Evolutionary conservation across 1,284 basidiomycete genomes (phyloP), one percentile per base, ranked within the genome.

Genomic region (Cryptococcus jaspeensis): DNA sequence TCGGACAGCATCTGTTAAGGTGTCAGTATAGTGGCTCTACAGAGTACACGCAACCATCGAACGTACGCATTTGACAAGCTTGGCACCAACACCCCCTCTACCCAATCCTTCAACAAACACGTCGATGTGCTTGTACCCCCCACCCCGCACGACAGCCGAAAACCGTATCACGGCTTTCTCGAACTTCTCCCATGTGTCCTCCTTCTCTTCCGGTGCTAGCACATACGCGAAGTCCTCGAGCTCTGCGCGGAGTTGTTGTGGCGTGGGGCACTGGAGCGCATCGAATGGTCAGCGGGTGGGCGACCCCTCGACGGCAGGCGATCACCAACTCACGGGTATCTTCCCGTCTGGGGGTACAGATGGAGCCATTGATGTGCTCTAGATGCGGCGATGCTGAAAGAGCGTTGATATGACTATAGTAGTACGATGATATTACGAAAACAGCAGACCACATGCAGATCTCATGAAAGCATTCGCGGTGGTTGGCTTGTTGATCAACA

Each of bases 1-100:
- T 82, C 81, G 0, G 80, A 81, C 1, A 80, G 69, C 67, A 82
- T 75, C 78, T 80, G 40, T 41, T 41, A 12, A n/a, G 22, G 40
- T 2, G 22, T 42, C 40, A 42, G n/a, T 25, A 25, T 32, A 11
- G 5, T 5, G 11, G 18, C 22, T 15, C 49, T 35, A 20, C 5
- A 32, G 28, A 32, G 5, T 5, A 25, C 16, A 43, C 28, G 36
- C 36, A 20, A 35, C 41, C 52, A 28, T 12, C 9, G 32, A 22
- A 20, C 13, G 37, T 42, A 79, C 78, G 53, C 76, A 79, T 56
- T 71, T 68, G 2, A 71, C 77, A 2, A 79, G 52, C 42, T 69
- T 65, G 18, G 66, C 56, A 15, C 76, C 78, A 3, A 72, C 55
- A 3, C 75, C 76, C 55, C 72, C 72, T 50, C 70, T 67, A 6